These are phyloP conservation scores for Metarhizium anisopliae DNA, from an alignment of 2,329 filamentous ascomycete species.

Conservation along the genomic window DNA sequence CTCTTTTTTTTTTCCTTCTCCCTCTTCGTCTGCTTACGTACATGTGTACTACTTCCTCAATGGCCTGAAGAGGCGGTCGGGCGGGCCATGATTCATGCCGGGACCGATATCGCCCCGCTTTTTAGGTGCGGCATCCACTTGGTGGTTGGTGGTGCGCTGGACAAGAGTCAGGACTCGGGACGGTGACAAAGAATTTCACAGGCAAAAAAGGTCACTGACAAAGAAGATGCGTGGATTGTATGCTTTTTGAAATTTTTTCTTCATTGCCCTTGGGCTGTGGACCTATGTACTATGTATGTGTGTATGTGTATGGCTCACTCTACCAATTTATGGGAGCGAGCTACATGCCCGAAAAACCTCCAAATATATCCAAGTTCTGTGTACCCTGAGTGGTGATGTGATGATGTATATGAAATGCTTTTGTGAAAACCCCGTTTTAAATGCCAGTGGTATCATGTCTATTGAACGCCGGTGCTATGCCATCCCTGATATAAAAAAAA, in stretches of 20 bases:
- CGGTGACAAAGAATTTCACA: too few species aligned
- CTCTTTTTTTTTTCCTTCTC: background rate
- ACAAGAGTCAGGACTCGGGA: too few species aligned
- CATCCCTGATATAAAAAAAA: slow-evolving; percentile 14
- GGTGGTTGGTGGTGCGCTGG: too few species aligned
- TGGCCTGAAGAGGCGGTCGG: background rate
- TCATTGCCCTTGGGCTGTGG: background rate
- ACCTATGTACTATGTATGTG: background rate
- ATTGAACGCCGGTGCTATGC: slow-evolving; percentile 19
- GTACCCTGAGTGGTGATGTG: slow-evolving; percentile 9
- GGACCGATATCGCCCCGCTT: slow-evolving; percentile 3
- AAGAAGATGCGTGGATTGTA: background rate
- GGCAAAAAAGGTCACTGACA: too few species aligned
- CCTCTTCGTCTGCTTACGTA: background rate
- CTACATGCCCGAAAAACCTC: background rate
- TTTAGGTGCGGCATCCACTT: background rate
- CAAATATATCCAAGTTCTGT: slow-evolving; percentile 4
- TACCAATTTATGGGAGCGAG: slow-evolving; percentile 1
- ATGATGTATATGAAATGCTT: background rate
- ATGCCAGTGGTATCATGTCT: slow-evolving; percentile 19
- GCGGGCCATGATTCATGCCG: slow-evolving; percentile 2
- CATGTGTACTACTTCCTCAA: too few species aligned
- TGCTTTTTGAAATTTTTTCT: slow-evolving; percentile 6
- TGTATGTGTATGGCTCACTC: background rate
- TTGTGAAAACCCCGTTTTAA: slow-evolving; percentile 10